Evolutionary conservation across 2,329 filamentous ascomycete species (phyloP), one percentile per base, ranked within the genome.

Genomic region (Passalora sequoiae): DNA sequence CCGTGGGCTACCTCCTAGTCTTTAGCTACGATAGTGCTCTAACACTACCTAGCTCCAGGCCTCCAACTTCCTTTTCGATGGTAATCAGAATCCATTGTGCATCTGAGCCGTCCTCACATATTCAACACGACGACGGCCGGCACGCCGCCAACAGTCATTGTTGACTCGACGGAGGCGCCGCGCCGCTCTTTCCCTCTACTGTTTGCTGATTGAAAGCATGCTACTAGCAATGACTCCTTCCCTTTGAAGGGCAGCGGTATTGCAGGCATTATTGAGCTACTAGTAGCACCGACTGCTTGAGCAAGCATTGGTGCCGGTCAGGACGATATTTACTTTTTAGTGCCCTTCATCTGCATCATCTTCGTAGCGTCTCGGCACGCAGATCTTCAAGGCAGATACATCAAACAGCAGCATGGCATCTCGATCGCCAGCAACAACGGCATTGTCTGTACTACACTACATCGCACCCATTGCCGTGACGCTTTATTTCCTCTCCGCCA

Each of bases 401-500:
- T n/a, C n/a, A n/a, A 25, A 25, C 30, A 24, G n/a, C 38, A 38
- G 10, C 32, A 28, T 37, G 24, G 28, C 40, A 39, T 36, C 32
- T 40, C 38, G 32, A 19, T 33, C 35, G 30, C 39, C 25, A 22
- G 28, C 32, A 21, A 29, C 20, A 17, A 38, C 30, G 28, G 55
- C 51, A 10, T 45, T 61, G 15, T 40, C 45, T 29, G 47, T 49
- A 16, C 49, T 62, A 16, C 58, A 58, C 46, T 62, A 60, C 40
- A 29, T 52, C 15, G 47, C 54, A 10, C 60, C 60, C 3, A 43
- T 56, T 31, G 42, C 45, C n/a, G 51, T 53, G 4, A 43, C 51
- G 19, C 32, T 50, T n/a, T 58, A 56, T 39, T 62, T 58, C 49
- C n/a, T 54, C 25, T 29, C 43, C 10, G 58, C 56, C 22, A 59